A percentile compares a stretch with the other conserved stretches of the same genome.
phyloP scores from a whole-genome alignment of 2,329 filamentous ascomycete genomes.

The Emmonsia crescens region DNA sequence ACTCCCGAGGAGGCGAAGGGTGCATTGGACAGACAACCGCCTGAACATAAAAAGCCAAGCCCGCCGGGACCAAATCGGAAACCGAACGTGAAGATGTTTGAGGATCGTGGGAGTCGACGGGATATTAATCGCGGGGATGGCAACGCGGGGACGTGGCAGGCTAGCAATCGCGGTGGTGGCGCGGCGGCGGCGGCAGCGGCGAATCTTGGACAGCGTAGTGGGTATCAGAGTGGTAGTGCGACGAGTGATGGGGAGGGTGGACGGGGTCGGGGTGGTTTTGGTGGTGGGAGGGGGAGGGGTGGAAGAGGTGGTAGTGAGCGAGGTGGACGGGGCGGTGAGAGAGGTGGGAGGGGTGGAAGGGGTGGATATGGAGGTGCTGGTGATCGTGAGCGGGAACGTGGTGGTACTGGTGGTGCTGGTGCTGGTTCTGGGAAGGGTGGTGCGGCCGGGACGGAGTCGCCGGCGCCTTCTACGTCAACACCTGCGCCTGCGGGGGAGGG shows the following conservation, averaged over 20 bases:
- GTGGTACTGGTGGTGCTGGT: neutral
- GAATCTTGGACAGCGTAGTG: conserved; percentile 51
- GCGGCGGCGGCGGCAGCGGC: conserved; percentile 44
- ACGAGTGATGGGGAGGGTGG: conserved; percentile 61
- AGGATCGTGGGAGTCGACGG: conserved; percentile 50
- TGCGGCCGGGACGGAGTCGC: conserved; percentile 17
- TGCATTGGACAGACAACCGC: conserved; percentile 62
- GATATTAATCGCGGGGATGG: conserved; percentile 26
- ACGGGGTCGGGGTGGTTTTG: conserved; percentile 50
- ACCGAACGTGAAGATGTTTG: conserved; percentile 74
- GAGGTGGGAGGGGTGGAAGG: neutral
- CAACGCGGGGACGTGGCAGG: conserved; percentile 46
- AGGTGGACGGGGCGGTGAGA: conserved; percentile 49
- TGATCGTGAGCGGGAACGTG: neutral
- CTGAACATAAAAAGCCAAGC: conserved; percentile 63
- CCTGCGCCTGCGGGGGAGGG: neutral
- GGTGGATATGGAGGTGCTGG: neutral
- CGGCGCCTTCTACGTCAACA: neutral
- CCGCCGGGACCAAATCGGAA: conserved; percentile 60
- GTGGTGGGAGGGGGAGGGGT: conserved; percentile 46
- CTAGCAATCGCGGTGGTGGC: conserved; percentile 51
- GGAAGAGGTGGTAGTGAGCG: conserved; percentile 44
- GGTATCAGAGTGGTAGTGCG: conserved; percentile 75
- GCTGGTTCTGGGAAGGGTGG: conserved; percentile 47
- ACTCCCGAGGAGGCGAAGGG: conserved; percentile 67